Percentiles rank a stretch among this genome's conserved stretches.
These are phyloP conservation scores for Parathielavia hyrcaniae DNA, from an alignment of 495 filamentous ascomycete species.

Conservation along the genomic window DNA sequence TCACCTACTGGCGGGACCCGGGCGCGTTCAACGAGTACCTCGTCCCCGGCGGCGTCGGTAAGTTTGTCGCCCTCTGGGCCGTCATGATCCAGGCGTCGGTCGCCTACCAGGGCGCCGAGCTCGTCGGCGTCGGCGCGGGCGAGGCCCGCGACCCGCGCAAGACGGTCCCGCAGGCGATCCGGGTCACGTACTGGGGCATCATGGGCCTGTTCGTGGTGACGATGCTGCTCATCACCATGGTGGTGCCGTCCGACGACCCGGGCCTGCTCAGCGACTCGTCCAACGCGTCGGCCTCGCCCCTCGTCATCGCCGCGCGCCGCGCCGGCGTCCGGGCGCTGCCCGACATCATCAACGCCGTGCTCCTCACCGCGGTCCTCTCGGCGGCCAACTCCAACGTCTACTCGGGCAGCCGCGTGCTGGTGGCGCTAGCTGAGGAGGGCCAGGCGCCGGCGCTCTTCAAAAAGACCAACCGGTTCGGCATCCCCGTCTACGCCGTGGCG, in stretches of 20 bases:
- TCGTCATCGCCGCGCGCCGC: constrained; percentile 59
- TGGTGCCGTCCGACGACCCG: constrained; percentile 52
- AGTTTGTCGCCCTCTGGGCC: constrained; percentile 44
- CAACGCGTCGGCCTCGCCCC: constrained; percentile 57
- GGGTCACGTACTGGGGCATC: constrained; percentile 55
- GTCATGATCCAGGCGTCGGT: constrained; percentile 45
- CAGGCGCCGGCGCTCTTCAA: constrained; percentile 50
- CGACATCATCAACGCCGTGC: constrained; percentile 64
- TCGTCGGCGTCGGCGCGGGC: constrained; percentile 61
- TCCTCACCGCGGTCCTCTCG: constrained; percentile 55
- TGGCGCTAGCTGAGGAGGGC: constrained; percentile 55
- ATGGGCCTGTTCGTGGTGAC: constrained; percentile 60
- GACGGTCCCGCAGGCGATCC: constrained; percentile 46
- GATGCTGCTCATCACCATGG: constrained; percentile 62
- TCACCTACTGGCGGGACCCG: constrained; percentile 63
- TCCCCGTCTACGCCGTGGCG: constrained; percentile 39
- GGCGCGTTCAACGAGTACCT: constrained; percentile 60
- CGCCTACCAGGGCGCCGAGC: constrained; percentile 51
- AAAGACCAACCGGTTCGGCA: constrained; percentile 37
- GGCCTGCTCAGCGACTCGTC: constrained; percentile 45
- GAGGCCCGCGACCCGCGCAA: constrained; percentile 58
- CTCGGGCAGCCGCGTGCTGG: constrained; percentile 57
- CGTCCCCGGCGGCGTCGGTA: constrained; percentile 38
- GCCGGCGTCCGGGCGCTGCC: constrained; percentile 62
- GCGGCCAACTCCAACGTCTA: constrained; percentile 55